Conservation (phyloP, 2,329 filamentous ascomycete species). For the Talaromyces verruculosus region DNA sequence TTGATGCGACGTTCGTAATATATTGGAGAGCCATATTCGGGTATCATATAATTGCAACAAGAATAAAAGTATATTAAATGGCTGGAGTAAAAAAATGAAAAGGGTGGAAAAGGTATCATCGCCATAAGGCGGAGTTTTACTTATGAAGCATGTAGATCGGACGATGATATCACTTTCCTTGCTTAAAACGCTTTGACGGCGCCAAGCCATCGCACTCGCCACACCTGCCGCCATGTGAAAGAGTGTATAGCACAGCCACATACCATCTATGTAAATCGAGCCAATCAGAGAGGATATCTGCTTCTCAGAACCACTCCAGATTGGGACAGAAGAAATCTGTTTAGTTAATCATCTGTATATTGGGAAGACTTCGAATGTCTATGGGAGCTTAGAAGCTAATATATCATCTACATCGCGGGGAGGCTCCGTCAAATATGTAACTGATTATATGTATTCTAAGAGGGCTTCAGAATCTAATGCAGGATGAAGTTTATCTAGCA, state of each 20-base stretch:
- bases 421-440: too few species aligned
- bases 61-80: not conserved
- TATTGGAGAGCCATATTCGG: constrained; percentile 39
- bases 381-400: too few species aligned
- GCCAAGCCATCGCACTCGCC: not conserved
- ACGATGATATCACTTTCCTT: constrained; percentile 18
- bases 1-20: constrained; percentile 45
- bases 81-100: not conserved
- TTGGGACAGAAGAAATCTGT: not conserved
- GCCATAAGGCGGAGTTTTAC: not conserved
- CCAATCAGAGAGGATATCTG: constrained; percentile 3
- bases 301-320: not conserved
- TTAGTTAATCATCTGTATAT: not conserved
- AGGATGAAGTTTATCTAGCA: not conserved
- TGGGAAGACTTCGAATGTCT: too few species aligned
- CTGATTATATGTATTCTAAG: too few species aligned
- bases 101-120: not conserved
- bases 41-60: not conserved
- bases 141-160: too few species aligned
- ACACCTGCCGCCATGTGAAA: not conserved
- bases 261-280: not conserved
- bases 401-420: too few species aligned
- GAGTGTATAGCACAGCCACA: constrained; percentile 9
- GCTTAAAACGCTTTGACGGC: not conserved
- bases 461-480: too few species aligned